Evolutionary conservation across 441 rosid species (phyloP).

Genomic region (Pelargonium fulgidum): DNA sequence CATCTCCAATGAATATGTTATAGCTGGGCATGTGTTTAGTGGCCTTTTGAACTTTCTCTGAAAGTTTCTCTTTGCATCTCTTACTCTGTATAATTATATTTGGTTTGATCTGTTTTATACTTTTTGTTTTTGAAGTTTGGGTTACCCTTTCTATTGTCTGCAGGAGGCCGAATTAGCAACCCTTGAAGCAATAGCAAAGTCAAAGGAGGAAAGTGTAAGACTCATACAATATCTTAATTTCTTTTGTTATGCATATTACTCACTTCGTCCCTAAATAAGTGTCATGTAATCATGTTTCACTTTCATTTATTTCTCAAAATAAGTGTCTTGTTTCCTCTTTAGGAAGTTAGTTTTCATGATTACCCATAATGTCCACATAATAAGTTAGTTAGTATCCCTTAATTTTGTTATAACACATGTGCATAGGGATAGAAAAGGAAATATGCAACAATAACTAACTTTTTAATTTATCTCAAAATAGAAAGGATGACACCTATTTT

Average conservation of each 20-base stretch:
- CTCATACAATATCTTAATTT: slow-evolving; percentile 21
- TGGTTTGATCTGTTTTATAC: neutral
- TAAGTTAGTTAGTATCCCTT: no score
- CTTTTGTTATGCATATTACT: slow-evolving; percentile 2
- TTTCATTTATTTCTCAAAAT: no score
- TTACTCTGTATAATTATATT: neutral
- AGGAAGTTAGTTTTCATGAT: no score
- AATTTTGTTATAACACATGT: no score
- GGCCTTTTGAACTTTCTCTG: neutral
- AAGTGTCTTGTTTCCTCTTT: no score
- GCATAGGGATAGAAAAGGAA: no score
- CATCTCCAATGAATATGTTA: neutral
- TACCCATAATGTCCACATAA: no score
- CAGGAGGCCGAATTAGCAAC: slow-evolving; percentile 94
- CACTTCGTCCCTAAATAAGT: no score
- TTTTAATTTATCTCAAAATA: no score
- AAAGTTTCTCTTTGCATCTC: neutral
- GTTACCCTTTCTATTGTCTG: slow-evolving; percentile 16
- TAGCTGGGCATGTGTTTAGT: neutral
- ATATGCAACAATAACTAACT: no score
- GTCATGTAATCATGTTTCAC: no score
- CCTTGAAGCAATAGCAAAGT: slow-evolving; percentile 73
- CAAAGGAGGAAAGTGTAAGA: slow-evolving; percentile 79
- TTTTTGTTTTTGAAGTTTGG: neutral
- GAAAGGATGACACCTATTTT: no score